These are phyloP conservation scores for Sisymbrium irio DNA, from an alignment of 345 rosid genomes.

Conservation along the genomic window DNA sequence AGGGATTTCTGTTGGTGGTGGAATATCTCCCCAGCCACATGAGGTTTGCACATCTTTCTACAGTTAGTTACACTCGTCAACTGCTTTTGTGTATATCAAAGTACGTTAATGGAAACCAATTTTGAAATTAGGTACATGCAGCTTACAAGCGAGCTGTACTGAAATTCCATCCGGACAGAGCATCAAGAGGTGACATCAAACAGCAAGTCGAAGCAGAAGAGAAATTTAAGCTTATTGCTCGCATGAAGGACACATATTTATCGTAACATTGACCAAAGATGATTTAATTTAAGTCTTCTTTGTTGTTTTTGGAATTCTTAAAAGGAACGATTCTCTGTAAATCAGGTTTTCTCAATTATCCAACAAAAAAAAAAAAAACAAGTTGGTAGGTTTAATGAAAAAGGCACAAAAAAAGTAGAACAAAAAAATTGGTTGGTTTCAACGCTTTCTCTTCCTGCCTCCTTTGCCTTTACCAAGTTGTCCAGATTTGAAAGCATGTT, in stretches of 20 bases:
- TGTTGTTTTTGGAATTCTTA: neutral
- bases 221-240: conserved; percentile 80
- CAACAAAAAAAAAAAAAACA: conserved; percentile 14
- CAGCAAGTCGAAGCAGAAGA: conserved; percentile 91
- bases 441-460: conserved; percentile 38
- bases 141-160: conserved; percentile 74
- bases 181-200: conserved; percentile 62
- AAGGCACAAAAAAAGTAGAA: neutral
- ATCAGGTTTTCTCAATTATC: conserved; percentile 9
- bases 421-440: neutral
- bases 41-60: conserved; percentile 51
- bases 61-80: neutral
- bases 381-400: neutral
- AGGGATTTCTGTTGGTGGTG: conserved; percentile 63
- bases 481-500: conserved; percentile 82
- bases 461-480: conserved; percentile 73
- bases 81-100: neutral
- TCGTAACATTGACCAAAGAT: conserved; percentile 18
- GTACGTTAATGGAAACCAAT: neutral
- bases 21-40: conserved; percentile 44
- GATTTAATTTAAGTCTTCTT: neutral
- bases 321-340: conserved; percentile 14
- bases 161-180: conserved; percentile 81
- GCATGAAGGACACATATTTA: conserved; percentile 70
- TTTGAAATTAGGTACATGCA: conserved; percentile 56